These are phyloP conservation scores for Plasmodium billcollinsi DNA, from an alignment of 169 alveolate genomes.

Conservation along the genomic window DNA sequence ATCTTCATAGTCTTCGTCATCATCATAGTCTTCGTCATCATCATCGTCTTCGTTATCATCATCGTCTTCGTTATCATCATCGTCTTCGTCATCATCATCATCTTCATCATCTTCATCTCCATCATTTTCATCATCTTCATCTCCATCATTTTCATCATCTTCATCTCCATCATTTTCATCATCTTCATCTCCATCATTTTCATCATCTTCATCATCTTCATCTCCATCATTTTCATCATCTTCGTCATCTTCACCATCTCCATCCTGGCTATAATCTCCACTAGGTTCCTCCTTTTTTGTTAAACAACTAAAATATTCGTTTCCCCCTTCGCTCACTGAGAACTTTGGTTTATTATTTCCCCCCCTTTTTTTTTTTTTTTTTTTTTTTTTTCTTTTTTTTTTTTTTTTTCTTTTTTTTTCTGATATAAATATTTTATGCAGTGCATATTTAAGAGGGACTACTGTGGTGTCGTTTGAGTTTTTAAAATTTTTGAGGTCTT, in stretches of 20 bases:
- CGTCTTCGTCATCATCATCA: constrained; percentile 2
- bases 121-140: constrained; percentile 7
- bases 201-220: constrained; percentile 26
- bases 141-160: constrained; percentile 8
- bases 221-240: not conserved
- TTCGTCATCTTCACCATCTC: constrained; percentile 12
- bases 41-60: not conserved
- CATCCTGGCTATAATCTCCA: constrained; percentile 4
- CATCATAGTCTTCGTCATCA: not conserved
- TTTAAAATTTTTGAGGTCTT: constrained; percentile 8
- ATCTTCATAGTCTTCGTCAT: not conserved
- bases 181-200: constrained; percentile 10
- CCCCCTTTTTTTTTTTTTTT: not conserved
- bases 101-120: constrained; percentile 4
- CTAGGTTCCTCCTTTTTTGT: not conserved
- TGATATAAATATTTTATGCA: constrained; percentile 35
- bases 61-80: constrained; percentile 3
- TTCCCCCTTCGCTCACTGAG: not conserved
- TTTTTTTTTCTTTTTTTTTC: constrained; percentile 18
- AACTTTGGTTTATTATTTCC: not conserved
- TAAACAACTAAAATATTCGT: not conserved
- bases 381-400: not conserved
- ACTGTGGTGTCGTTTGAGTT: constrained; percentile 16
- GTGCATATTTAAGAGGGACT: constrained; percentile 64
- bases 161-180: constrained; percentile 24